Percentiles rank a stretch among this genome's conserved stretches.
Evolutionary conservation across 2,329 filamentous ascomycete genomes (phyloP).

Genomic region (Pezicula radicicola): DNA sequence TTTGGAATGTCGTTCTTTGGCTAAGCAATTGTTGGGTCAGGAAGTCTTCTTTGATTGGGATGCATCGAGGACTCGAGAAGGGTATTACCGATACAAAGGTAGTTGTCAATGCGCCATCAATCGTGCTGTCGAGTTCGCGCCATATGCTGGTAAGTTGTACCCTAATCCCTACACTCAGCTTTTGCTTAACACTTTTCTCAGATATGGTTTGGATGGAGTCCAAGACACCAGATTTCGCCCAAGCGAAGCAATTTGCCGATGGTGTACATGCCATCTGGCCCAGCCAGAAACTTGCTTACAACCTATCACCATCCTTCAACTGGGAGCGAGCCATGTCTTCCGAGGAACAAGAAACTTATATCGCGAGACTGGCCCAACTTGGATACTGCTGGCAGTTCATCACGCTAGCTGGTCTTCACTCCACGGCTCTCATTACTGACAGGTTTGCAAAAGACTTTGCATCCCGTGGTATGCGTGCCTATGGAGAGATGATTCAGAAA

Average conservation of each 20-base stretch:
- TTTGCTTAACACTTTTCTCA: background rate
- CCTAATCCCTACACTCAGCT: conserved; percentile 13
- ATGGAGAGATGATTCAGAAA: conserved; percentile 61
- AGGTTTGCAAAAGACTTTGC: conserved; percentile 63
- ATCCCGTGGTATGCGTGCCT: conserved; percentile 66
- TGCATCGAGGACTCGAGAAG: conserved; percentile 62
- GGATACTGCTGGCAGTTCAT: conserved; percentile 38
- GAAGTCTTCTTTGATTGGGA: conserved; percentile 61
- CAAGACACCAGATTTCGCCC: conserved; percentile 42
- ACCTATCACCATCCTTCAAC: conserved; percentile 67
- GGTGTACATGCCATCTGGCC: conserved; percentile 50
- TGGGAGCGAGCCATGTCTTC: conserved; percentile 35
- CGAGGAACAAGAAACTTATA: conserved; percentile 55
- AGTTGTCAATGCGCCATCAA: conserved; percentile 61
- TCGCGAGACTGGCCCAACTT: conserved; percentile 65
- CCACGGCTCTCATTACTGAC: conserved; percentile 25
- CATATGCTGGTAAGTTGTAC: conserved; percentile 69
- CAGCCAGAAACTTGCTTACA: conserved; percentile 63
- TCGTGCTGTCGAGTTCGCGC: conserved; percentile 63
- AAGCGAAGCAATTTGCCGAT: conserved; percentile 45
- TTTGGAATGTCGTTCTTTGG: conserved; percentile 39
- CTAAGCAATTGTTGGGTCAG: conserved; percentile 21
- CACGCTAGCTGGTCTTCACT: conserved; percentile 21
- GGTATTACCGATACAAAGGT: conserved; percentile 60
- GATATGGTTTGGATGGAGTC: conserved; percentile 46